Evolutionary conservation across 768 basidiomycete species (phyloP).

Genomic region (Boletellus sp.): DNA sequence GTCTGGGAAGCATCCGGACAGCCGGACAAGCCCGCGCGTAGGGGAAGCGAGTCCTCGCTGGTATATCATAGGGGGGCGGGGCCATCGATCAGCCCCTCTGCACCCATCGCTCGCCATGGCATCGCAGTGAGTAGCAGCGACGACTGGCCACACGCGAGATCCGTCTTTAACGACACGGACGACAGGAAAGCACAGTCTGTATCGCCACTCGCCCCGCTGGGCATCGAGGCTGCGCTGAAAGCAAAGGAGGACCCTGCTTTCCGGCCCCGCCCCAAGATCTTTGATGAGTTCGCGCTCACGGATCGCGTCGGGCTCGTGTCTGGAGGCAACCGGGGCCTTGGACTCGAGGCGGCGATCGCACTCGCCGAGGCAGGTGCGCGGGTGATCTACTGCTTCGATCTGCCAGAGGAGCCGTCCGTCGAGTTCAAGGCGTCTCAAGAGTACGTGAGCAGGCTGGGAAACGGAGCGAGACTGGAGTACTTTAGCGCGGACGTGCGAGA

Average conservation of each 20-base stretch:
- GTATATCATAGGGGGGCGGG: not conserved
- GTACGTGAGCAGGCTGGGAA: conserved; percentile 47
- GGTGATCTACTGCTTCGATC: conserved; percentile 66
- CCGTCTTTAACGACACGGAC: not conserved
- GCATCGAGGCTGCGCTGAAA: conserved; percentile 55
- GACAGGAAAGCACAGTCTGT: conserved; percentile 35
- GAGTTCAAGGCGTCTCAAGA: conserved; percentile 55
- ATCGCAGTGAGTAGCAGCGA: not conserved
- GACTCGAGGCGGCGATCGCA: conserved; percentile 79
- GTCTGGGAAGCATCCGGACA: not conserved
- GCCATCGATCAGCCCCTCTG: not conserved
- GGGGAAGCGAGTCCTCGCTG: not conserved
- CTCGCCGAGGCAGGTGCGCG: conserved; percentile 70
- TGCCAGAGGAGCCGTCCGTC: conserved; percentile 50
- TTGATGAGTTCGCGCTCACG: conserved; percentile 55
- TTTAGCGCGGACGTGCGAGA: conserved; percentile 61
- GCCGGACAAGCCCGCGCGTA: not conserved
- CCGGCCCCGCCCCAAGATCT: conserved; percentile 45
- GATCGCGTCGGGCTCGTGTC: conserved; percentile 61
- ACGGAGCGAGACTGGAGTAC: conserved; percentile 52
- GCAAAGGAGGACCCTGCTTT: conserved; percentile 36
- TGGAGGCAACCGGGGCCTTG: conserved; percentile 65
- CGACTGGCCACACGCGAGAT: too few species aligned
- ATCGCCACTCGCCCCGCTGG: conserved; percentile 58
- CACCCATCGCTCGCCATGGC: not conserved